Base-by-base conservation (phyloP, 441 rosid genomes). In the Corymbia citriodora region DNA sequence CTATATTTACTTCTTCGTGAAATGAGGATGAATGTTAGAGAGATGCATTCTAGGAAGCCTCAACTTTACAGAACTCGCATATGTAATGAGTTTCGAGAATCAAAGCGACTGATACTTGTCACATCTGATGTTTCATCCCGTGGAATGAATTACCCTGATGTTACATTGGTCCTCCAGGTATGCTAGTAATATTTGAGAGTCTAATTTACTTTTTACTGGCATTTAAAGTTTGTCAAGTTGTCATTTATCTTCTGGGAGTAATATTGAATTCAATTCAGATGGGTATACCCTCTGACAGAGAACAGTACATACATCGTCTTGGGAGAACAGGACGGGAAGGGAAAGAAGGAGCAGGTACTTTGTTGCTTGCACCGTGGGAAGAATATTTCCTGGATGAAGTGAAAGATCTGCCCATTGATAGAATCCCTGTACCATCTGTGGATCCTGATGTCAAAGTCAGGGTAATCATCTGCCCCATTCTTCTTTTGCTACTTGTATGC, bases 121-220 rank as follows among this genome's bases (percentile, higher is more conserved):
- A 95, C 99, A 54, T 97, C 99, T 87, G 99, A 98, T 95, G 98
- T 98, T 87, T 96, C 99, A n/a, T 95, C 99, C 65, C 97, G 97
- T 33, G 99, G 99, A 92, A 96, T 97, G 99, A 95, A 96, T 93
- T 97, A 95, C 93, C 99, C 99, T 90, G 98, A 97, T 94, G 99
- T 97, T 92, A 95, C 98, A 90, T 95, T 97, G 93, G 99, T 98
- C 92, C 94, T 98, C 90, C 99, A 98, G 99, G 99, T 98, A 96
- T 40, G 52, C 61, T n/a, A 36, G 55, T 65, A 87, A 87, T 63
- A 70, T 61, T 87, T 48, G 16, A 89, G 88, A 87, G 88, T 81
- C 61, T 57, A 27, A 52, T 63, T 33, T 33, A n/a, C 54, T 29
- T 31, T 55, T 74, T 86, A 29, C 40, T 81, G 86, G 31, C 70